These are phyloP conservation scores for Pouteria campechiana DNA, from an alignment of 179 eudicot species.

Conservation along the genomic window DNA sequence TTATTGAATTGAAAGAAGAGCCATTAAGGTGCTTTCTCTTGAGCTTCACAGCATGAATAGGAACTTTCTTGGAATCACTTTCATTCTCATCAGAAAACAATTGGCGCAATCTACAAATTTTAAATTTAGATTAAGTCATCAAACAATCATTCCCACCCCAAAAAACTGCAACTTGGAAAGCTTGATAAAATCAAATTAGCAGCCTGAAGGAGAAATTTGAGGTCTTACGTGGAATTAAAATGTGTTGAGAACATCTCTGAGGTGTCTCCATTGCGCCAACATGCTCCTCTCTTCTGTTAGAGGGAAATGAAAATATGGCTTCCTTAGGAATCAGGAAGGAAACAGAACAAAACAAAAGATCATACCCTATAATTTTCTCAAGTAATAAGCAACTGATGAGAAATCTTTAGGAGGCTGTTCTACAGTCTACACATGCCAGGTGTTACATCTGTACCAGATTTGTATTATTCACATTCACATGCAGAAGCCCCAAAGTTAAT, in stretches of 20 bases:
- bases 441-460: too few species aligned
- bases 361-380: too few species aligned
- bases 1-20: constrained; percentile 43
- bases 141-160: neutral
- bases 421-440: too few species aligned
- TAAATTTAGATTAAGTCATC: constrained; percentile 7
- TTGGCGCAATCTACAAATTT: constrained; percentile 68
- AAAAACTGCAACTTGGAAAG: neutral
- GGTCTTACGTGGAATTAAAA: constrained; percentile 80
- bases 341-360: neutral
- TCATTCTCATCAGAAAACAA: constrained; percentile 81
- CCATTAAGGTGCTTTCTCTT: constrained; percentile 75
- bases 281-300: constrained; percentile 74
- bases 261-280: constrained; percentile 73
- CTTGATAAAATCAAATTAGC: neutral
- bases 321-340: neutral
- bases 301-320: constrained; percentile 6
- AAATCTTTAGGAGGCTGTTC: too few species aligned
- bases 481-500: too few species aligned
- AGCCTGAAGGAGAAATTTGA: neutral
- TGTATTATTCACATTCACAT: too few species aligned
- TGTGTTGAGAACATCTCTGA: constrained; percentile 52
- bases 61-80: constrained; percentile 50
- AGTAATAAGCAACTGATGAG: too few species aligned
- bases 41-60: constrained; percentile 69